Evolutionary conservation across 257 asterid species (phyloP).

Genomic region (Striga asiatica): DNA sequence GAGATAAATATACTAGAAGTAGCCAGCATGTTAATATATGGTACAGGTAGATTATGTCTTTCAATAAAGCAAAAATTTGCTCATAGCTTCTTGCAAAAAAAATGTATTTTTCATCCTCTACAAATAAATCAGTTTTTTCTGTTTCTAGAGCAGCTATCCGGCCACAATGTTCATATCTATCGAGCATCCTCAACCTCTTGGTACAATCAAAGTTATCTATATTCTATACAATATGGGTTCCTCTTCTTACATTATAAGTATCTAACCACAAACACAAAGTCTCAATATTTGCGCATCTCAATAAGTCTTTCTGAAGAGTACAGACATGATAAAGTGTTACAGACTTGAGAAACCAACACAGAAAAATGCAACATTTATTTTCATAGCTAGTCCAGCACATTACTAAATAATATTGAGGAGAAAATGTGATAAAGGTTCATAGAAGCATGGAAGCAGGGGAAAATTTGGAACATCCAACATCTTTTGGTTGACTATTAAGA

Average conservation of each 20-base stretch:
- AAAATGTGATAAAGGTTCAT: background rate
- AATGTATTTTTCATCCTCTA: background rate
- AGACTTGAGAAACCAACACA: constrained; percentile 1
- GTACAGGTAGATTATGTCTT: no score
- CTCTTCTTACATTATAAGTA: constrained; percentile 1
- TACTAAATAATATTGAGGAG: background rate
- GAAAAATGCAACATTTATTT: background rate
- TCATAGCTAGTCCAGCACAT: background rate
- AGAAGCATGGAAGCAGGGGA: background rate
- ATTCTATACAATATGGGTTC: background rate
- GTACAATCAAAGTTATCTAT: background rate
- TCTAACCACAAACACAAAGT: background rate
- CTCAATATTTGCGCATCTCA: background rate
- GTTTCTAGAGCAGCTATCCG: background rate
- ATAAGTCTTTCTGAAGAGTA: background rate
- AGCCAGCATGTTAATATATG: no score
- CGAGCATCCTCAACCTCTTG: background rate
- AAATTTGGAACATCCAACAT: constrained; percentile 2
- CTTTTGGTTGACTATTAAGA: background rate
- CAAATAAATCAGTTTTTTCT: background rate
- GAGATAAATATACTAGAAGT: background rate
- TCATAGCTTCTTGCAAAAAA: background rate
- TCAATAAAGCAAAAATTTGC: background rate
- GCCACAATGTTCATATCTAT: background rate
- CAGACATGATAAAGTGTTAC: background rate